phyloP scores from a whole-genome alignment of 1,139 yeast species.

The Saccharomyces uvarum region DNA sequence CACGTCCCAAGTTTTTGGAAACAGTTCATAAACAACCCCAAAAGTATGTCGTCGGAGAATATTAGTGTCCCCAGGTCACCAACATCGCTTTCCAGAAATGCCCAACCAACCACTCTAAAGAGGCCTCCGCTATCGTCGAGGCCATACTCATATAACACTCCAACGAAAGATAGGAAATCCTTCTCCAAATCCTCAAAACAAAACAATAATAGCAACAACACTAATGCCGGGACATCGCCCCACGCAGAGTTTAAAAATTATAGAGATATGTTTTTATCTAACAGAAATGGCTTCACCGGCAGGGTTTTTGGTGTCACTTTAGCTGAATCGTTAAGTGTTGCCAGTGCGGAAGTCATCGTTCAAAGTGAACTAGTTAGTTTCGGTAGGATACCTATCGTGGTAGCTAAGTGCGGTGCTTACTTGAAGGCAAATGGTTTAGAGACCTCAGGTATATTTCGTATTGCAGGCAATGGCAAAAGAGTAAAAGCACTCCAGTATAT shows the following conservation, averaged over 20 bases:
- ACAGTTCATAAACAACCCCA: slow-evolving; percentile 34
- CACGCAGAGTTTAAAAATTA: slow-evolving; percentile 18
- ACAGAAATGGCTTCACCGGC: slow-evolving; percentile 32
- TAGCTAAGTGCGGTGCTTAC: slow-evolving; percentile 88
- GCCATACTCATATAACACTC: slow-evolving; percentile 11
- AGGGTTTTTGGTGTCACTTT: slow-evolving; percentile 81
- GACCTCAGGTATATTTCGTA: slow-evolving; percentile 87
- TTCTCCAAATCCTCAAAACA: slow-evolving; percentile 1
- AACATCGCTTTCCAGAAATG: slow-evolving; percentile 6
- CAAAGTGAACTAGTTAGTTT: slow-evolving; percentile 32
- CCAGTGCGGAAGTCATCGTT: slow-evolving; percentile 38
- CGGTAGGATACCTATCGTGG: slow-evolving; percentile 44
- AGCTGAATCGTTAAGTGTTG: slow-evolving; percentile 60
- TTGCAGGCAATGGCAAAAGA: slow-evolving; percentile 86
- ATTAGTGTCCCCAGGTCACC: slow-evolving; percentile 17
- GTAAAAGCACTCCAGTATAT: slow-evolving; percentile 76
- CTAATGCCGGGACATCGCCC: neutral
- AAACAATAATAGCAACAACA: slow-evolving; percentile 1
- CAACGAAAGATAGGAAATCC: neutral
- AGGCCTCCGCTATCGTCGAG: neutral
- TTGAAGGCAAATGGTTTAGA: slow-evolving; percentile 67
- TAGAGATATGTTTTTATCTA: slow-evolving; percentile 26
- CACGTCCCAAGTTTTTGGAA: slow-evolving; percentile 33
- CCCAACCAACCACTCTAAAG: slow-evolving; percentile 1
- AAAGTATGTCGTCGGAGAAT: slow-evolving; percentile 26